Conservation (phyloP, 371 early-diverging fungal genomes). For the Mucor circinelloides region DNA sequence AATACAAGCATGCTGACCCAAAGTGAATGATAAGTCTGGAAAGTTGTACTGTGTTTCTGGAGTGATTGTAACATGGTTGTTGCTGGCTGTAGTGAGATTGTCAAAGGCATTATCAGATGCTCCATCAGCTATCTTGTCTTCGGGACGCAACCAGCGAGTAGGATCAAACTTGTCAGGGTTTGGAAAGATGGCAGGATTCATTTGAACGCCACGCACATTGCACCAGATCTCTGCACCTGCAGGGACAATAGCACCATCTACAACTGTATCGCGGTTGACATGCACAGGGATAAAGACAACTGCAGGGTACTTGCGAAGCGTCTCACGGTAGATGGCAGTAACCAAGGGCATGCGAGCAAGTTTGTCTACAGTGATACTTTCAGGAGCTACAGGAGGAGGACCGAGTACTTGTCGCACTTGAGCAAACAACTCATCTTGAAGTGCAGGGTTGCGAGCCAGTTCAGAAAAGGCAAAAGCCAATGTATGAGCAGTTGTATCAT, state of each 20-base stretch:
- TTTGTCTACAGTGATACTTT: conserved; percentile 40
- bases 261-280: conserved; percentile 42
- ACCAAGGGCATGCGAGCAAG: conserved; percentile 43
- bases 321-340: conserved; percentile 51
- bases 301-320: conserved; percentile 53
- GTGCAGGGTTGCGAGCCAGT: conserved; percentile 39
- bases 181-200: conserved; percentile 48
- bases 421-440: conserved; percentile 41
- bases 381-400: conserved; percentile 41
- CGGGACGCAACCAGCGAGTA: conserved; percentile 38
- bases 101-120: conserved; percentile 17
- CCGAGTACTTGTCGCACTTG: conserved; percentile 45
- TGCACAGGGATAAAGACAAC: conserved; percentile 53
- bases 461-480: conserved; percentile 48
- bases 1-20: conserved; percentile 50
- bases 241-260: conserved; percentile 45
- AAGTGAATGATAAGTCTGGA: conserved; percentile 49
- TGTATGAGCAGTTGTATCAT: conserved; percentile 54
- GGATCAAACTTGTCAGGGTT: conserved; percentile 45
- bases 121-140: not conserved
- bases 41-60: conserved; percentile 43
- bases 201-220: conserved; percentile 52
- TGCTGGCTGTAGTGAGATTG: conserved; percentile 1
- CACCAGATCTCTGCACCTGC: conserved; percentile 50
- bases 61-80: not conserved